Conservation (phyloP, 345 rosid species). For the Brassica juncea region DNA sequence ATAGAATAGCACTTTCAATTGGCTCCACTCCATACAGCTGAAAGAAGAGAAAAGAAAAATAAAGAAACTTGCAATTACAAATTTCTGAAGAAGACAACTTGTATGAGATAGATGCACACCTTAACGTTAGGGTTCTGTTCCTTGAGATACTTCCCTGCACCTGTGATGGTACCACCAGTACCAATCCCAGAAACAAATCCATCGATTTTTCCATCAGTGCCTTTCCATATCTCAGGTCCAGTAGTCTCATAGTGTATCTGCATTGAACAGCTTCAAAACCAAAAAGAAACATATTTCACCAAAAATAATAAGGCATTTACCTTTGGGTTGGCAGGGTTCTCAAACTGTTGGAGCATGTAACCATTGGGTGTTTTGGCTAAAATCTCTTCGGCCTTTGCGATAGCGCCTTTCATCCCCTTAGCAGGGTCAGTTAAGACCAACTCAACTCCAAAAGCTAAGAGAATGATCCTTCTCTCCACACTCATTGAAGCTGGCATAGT, state of each 20-base stretch:
- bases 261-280: slow-evolving; percentile 11
- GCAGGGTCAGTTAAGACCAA: slow-evolving; percentile 86
- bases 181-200: slow-evolving; percentile 92
- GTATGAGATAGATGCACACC: slow-evolving; percentile 43
- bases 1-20: slow-evolving; percentile 71
- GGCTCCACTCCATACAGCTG: slow-evolving; percentile 89
- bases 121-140: slow-evolving; percentile 74
- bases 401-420: slow-evolving; percentile 92
- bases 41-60: slow-evolving; percentile 18
- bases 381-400: slow-evolving; percentile 90
- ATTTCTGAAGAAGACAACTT: too few relatives aligned
- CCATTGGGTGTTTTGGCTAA: slow-evolving; percentile 69
- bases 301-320: slow-evolving; percentile 37
- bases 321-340: slow-evolving; percentile 91
- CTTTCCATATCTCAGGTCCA: slow-evolving; percentile 94
- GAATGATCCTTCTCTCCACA: slow-evolving; percentile 88
- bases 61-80: background rate
- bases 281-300: background rate
- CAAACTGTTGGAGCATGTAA: slow-evolving; percentile 91
- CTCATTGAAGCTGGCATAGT: slow-evolving; percentile 97
- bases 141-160: slow-evolving; percentile 80
- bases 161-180: slow-evolving; percentile 94
- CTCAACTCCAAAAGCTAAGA: slow-evolving; percentile 89
- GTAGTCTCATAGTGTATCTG: slow-evolving; percentile 91
- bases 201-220: slow-evolving; percentile 75